Evolutionary conservation across 352 stramenopile genomes (phyloP).

Genomic region (Pythium aristosporum): DNA sequence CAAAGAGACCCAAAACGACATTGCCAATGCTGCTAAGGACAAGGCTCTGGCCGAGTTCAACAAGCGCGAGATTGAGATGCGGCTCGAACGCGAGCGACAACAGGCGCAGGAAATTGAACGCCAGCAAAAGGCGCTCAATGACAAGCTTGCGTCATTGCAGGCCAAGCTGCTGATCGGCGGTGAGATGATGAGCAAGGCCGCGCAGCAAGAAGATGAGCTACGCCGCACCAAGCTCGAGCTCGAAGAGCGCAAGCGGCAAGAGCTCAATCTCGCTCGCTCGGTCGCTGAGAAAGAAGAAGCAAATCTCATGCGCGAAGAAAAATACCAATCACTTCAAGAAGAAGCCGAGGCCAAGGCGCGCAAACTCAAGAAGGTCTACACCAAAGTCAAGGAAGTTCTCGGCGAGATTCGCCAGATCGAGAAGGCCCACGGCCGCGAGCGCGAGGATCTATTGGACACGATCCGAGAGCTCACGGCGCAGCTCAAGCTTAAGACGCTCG

Average conservation of each 20-base stretch:
- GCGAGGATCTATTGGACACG: conserved; percentile 93
- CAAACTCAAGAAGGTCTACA: conserved; percentile 96
- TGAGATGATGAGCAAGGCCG: conserved; percentile 93
- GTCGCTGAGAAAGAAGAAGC: conserved; percentile 93
- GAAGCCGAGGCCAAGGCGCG: conserved; percentile 95
- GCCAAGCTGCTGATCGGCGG: conserved; percentile 91
- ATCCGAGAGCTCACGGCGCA: conserved; percentile 95
- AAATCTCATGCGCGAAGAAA: conserved; percentile 92
- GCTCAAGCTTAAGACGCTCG: conserved; percentile 95
- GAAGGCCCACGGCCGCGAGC: conserved; percentile 90
- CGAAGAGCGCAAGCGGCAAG: conserved; percentile 86
- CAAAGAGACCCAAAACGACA: conserved; percentile 64
- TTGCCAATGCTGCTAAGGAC: conserved; percentile 71
- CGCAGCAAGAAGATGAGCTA: conserved; percentile 94
- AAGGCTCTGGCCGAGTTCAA: conserved; percentile 83
- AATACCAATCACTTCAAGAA: conserved; percentile 88
- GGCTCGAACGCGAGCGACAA: conserved; percentile 87
- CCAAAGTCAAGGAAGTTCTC: conserved; percentile 88
- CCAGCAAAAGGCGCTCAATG: conserved; percentile 76
- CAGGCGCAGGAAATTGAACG: conserved; percentile 59
- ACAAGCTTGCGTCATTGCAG: conserved; percentile 91
- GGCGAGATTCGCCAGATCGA: conserved; percentile 94
- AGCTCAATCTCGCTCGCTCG: conserved; percentile 86
- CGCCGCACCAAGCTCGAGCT: conserved; percentile 92
- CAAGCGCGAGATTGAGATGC: conserved; percentile 82